phyloP scores from a whole-genome alignment of 768 basidiomycete species.

The Hygrophorus pudorinus region DNA sequence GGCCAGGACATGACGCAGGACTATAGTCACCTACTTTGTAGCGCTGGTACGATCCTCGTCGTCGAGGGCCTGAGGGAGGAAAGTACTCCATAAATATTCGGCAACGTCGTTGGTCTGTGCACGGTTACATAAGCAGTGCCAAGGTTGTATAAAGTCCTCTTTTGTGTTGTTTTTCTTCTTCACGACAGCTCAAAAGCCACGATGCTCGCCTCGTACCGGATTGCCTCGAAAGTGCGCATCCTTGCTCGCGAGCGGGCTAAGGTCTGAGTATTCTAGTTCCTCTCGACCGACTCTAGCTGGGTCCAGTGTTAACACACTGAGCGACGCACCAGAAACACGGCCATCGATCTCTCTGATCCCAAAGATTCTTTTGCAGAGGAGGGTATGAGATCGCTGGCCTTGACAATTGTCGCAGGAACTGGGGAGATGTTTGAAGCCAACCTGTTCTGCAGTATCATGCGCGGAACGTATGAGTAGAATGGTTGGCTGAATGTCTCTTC shows the following conservation, averaged over 20 bases:
- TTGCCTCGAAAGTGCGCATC: slow-evolving; percentile 15
- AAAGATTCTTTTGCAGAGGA: slow-evolving; percentile 17
- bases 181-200: slow-evolving; percentile 39
- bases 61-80: too few relatives aligned
- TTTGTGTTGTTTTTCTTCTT: slow-evolving; percentile 1
- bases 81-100: too few relatives aligned
- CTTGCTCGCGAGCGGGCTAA: slow-evolving; percentile 64
- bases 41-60: too few relatives aligned
- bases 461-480: too few relatives aligned
- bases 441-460: slow-evolving; percentile 7
- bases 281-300: slow-evolving; percentile 54
- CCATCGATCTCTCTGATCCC: slow-evolving; percentile 13
- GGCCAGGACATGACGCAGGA: too few relatives aligned
- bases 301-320: slow-evolving; percentile 44
- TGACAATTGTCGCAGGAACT: slow-evolving; percentile 49
- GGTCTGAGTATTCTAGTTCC: slow-evolving; percentile 69
- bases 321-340: slow-evolving; percentile 62
- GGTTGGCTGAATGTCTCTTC: slow-evolving; percentile 23
- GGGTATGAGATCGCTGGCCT: slow-evolving; percentile 26
- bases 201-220: slow-evolving; percentile 56
- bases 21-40: too few relatives aligned
- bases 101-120: too few relatives aligned
- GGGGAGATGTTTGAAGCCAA: slow-evolving; percentile 24
- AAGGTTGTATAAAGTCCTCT: too few relatives aligned
- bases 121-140: too few relatives aligned